These are phyloP conservation scores for Vanilla planifolia DNA, from an alignment of 106 monocot genomes.

Conservation along the genomic window DNA sequence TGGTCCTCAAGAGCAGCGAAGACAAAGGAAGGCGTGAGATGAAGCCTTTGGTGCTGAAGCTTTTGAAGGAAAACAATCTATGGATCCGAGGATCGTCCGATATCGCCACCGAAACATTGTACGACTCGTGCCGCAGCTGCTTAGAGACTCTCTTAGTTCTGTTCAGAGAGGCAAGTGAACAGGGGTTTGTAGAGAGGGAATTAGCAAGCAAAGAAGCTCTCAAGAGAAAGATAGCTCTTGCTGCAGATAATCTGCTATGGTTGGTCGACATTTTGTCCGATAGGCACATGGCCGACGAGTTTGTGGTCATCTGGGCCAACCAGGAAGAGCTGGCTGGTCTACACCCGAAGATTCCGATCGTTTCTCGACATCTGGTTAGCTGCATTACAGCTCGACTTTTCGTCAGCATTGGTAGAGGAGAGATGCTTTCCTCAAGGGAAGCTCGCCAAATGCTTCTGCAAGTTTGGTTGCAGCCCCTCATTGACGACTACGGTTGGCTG, in stretches of 20 bases:
- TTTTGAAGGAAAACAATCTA: constrained; percentile 75
- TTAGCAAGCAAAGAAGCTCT: constrained; percentile 43
- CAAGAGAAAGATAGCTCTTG: constrained; percentile 50
- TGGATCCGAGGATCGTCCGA: constrained; percentile 42
- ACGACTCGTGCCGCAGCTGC: constrained; percentile 63
- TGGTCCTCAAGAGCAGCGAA: constrained; percentile 85
- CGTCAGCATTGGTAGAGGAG: constrained; percentile 86
- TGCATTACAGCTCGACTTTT: constrained; percentile 77
- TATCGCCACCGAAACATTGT: constrained; percentile 62
- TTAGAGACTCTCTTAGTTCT: constrained; percentile 48
- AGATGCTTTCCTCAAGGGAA: constrained; percentile 88
- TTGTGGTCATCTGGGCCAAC: constrained; percentile 55
- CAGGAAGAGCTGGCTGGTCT: constrained; percentile 59
- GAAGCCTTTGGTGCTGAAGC: constrained; percentile 82
- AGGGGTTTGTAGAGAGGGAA: constrained; percentile 34
- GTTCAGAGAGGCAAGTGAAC: constrained; percentile 56
- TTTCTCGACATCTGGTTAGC: constrained; percentile 76
- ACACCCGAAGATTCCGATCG: constrained; percentile 59
- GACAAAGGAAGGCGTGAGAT: constrained; percentile 85
- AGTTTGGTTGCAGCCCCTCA: constrained; percentile 83
- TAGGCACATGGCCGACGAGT: constrained; percentile 69
- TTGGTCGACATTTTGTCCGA: constrained; percentile 78
- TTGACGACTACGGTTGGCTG: constrained; percentile 93
- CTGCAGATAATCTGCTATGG: constrained; percentile 87
- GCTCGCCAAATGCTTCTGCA: constrained; percentile 57